Percentiles rank a stretch among this genome's conserved stretches.
These are phyloP conservation scores for Sclerotinia borealis DNA, from an alignment of 2,329 filamentous ascomycete species.

Conservation along the genomic window DNA sequence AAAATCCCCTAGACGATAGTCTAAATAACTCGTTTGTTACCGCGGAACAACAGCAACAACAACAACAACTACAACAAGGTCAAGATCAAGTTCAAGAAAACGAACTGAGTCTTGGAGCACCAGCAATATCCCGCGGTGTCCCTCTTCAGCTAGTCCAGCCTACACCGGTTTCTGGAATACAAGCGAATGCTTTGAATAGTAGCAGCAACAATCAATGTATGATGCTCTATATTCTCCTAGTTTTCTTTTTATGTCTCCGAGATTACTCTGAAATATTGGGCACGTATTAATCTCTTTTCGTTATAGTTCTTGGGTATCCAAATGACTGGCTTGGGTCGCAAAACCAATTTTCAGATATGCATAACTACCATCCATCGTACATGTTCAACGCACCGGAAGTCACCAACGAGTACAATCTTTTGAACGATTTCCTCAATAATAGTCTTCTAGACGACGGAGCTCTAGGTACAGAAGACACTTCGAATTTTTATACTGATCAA, in stretches of 20 bases:
- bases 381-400: conserved; percentile 94
- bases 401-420: conserved; percentile 90
- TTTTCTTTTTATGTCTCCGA: conserved; percentile 24
- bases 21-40: conserved; percentile 48
- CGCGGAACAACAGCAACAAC: background rate
- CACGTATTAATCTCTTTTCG: conserved; percentile 40
- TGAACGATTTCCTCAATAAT: conserved; percentile 93
- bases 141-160: conserved; percentile 68
- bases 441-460: conserved; percentile 81
- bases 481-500: conserved; percentile 55
- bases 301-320: conserved; percentile 67
- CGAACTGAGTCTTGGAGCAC: conserved; percentile 35
- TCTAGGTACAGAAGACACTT: conserved; percentile 61
- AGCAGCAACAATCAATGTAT: conserved; percentile 69
- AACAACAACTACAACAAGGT: conserved; percentile 38
- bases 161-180: conserved; percentile 60
- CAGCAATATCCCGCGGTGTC: conserved; percentile 40
- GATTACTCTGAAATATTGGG: conserved; percentile 16
- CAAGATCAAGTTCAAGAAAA: conserved; percentile 41
- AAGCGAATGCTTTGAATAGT: conserved; percentile 53
- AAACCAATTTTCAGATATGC: conserved; percentile 89
- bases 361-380: conserved; percentile 87
- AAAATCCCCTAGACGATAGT: conserved; percentile 39
- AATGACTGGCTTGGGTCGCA: conserved; percentile 71
- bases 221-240: conserved; percentile 30